Percentiles rank a stretch among this genome's conserved stretches.
These are phyloP conservation scores for Neoboletus subvelutipes DNA, from an alignment of 768 basidiomycete species.

Conservation along the genomic window DNA sequence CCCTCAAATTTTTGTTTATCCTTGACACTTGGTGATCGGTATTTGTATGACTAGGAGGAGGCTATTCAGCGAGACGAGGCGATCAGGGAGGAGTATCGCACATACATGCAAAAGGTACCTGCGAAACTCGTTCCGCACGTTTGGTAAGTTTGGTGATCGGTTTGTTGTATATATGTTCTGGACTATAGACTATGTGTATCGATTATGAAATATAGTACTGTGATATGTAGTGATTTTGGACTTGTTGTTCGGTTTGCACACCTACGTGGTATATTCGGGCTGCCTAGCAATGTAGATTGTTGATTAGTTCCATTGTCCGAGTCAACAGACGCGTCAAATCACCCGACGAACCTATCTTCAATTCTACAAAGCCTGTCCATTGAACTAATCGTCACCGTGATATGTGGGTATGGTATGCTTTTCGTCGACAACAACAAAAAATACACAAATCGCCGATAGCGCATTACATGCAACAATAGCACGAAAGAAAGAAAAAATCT, in stretches of 20 bases:
- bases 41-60: conserved; percentile 2
- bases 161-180: background rate
- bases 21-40: no score
- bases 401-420: conserved; percentile 6
- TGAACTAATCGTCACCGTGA: conserved; percentile 1
- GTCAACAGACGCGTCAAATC: background rate
- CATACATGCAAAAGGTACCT: conserved; percentile 15
- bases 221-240: no score
- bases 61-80: conserved; percentile 5
- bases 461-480: background rate
- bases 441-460: conserved; percentile 1
- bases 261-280: no score
- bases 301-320: no score
- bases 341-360: background rate
- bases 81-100: conserved; percentile 7
- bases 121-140: conserved; percentile 10
- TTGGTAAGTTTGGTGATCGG: background rate
- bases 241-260: no score
- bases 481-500: background rate
- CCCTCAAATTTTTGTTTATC: no score
- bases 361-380: background rate
- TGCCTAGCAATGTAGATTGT: no score
- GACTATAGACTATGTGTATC: no score
- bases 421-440: background rate
- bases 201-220: no score